These are phyloP conservation scores for Daldinia sp. DNA, from an alignment of 2,329 filamentous ascomycete species.

Conservation along the genomic window DNA sequence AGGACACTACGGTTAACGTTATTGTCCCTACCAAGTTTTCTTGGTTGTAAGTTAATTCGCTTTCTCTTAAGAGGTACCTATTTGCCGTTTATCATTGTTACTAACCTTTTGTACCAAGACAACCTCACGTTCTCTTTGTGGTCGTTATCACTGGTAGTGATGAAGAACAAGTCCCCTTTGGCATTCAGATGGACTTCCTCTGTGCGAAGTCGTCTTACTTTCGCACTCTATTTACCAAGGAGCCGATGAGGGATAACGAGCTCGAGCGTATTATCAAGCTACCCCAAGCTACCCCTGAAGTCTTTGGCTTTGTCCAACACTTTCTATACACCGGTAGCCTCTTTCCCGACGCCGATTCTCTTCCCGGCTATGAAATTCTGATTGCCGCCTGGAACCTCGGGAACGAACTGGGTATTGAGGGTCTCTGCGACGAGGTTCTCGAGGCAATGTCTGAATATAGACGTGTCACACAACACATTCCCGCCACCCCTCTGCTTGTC, in stretches of 20 bases:
- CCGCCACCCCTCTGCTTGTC: constrained; percentile 65
- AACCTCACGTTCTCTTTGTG: constrained; percentile 64
- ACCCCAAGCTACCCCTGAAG: constrained; percentile 56
- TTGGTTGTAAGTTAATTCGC: constrained; percentile 28
- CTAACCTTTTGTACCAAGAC: constrained; percentile 47
- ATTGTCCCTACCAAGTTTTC: constrained; percentile 16
- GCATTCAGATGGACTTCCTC: constrained; percentile 66
- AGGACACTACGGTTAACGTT: neutral
- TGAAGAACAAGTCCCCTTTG: constrained; percentile 61
- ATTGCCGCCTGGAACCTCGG: constrained; percentile 66
- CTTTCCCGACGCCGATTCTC: constrained; percentile 51
- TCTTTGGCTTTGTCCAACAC: constrained; percentile 64
- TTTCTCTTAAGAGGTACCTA: neutral
- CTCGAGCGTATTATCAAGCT: constrained; percentile 62
- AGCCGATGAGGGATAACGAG: constrained; percentile 26
- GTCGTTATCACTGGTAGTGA: constrained; percentile 65
- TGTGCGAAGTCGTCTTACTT: constrained; percentile 61
- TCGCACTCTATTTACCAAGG: constrained; percentile 53
- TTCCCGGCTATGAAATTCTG: constrained; percentile 63
- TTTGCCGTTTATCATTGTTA: neutral
- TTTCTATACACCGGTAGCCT: constrained; percentile 63
- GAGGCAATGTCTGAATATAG: constrained; percentile 66
- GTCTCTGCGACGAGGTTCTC: constrained; percentile 64
- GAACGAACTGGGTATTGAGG: constrained; percentile 59
- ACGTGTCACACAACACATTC: constrained; percentile 62